phyloP scores from a whole-genome alignment of 495 filamentous ascomycete species.

The Platismatia glauca region DNA sequence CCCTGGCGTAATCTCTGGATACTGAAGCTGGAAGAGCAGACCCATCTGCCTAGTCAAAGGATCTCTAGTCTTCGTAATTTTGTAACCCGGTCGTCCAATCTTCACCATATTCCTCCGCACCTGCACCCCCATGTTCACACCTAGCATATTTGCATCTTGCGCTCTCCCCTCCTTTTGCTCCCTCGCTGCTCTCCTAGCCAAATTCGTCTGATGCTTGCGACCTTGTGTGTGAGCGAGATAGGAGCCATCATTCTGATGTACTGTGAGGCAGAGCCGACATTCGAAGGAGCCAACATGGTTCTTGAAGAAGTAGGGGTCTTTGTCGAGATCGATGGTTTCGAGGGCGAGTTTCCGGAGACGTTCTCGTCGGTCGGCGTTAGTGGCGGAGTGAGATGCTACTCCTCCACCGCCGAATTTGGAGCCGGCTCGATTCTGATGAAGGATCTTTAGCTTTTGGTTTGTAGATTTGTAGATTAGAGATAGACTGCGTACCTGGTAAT shows the following conservation, averaged over 20 bases:
- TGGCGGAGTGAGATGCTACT: conserved; percentile 84
- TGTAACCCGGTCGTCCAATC: conserved; percentile 94
- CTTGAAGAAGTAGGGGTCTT: conserved; percentile 99
- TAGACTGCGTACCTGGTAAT: conserved; percentile 45
- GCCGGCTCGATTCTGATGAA: conserved; percentile 76
- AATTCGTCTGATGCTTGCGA: conserved; percentile 97
- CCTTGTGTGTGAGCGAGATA: conserved; percentile 99
- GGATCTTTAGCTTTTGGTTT: conserved; percentile 27
- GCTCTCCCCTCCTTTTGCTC: conserved; percentile 83
- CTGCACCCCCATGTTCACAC: conserved; percentile 69
- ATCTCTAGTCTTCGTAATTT: conserved; percentile 92
- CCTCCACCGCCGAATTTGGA: conserved; percentile 98
- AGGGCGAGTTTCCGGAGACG: conserved; percentile 95
- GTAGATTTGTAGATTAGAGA: neutral
- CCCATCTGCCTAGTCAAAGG: conserved; percentile 84
- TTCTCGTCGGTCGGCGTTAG: conserved; percentile 94
- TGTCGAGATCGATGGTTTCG: conserved; percentile 97
- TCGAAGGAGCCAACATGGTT: conserved; percentile 99
- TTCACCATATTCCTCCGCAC: conserved; percentile 87
- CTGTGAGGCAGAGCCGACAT: conserved; percentile 92
- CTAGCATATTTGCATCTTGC: conserved; percentile 58
- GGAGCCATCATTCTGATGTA: conserved; percentile 99
- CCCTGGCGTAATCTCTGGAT: conserved; percentile 76
- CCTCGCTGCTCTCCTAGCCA: conserved; percentile 87
- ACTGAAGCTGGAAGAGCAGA: conserved; percentile 89